phyloP scores from a whole-genome alignment of 2,329 filamentous ascomycete species.

The Sarocladium kiliense region DNA sequence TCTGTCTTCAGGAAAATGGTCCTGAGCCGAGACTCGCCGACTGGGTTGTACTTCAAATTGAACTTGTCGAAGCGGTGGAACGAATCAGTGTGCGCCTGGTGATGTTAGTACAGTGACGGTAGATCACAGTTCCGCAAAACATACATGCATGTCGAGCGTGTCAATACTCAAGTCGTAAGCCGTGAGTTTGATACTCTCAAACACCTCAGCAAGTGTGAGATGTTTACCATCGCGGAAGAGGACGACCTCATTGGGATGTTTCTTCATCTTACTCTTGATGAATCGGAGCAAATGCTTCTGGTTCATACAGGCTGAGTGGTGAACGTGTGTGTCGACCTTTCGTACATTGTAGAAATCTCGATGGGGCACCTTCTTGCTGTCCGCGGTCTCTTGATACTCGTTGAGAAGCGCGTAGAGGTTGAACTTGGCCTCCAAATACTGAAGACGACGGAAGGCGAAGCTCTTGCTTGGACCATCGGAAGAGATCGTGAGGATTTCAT shows the following conservation, averaged over 20 bases:
- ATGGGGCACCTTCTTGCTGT: conserved; percentile 96
- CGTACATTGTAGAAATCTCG: conserved; percentile 98
- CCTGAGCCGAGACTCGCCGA: conserved; percentile 88
- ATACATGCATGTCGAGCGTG: conserved; percentile 95
- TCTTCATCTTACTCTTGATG: conserved; percentile 99
- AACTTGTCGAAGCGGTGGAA: conserved; percentile 99
- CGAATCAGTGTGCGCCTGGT: conserved; percentile 85
- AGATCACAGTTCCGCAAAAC: no score
- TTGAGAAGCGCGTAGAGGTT: conserved; percentile 91
- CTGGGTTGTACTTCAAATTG: conserved; percentile 97
- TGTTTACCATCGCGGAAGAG: conserved; percentile 89
- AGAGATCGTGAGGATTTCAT: conserved; percentile 79
- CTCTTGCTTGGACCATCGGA: conserved; percentile 95
- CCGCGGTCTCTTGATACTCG: conserved; percentile 95
- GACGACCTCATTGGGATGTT: conserved; percentile 89
- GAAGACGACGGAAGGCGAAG: conserved; percentile 89
- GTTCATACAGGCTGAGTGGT: conserved; percentile 99
- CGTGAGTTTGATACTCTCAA: conserved; percentile 94
- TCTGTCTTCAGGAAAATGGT: conserved; percentile 99
- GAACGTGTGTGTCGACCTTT: conserved; percentile 98
- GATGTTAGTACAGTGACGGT: conserved; percentile 9
- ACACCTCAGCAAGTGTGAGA: conserved; percentile 86
- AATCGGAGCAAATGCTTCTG: conserved; percentile 97
- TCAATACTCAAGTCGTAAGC: conserved; percentile 98
- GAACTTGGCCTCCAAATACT: conserved; percentile 96